These are phyloP conservation scores for Amborella trichopoda DNA, from an alignment of 164 flowering plant species.

Conservation along the genomic window DNA sequence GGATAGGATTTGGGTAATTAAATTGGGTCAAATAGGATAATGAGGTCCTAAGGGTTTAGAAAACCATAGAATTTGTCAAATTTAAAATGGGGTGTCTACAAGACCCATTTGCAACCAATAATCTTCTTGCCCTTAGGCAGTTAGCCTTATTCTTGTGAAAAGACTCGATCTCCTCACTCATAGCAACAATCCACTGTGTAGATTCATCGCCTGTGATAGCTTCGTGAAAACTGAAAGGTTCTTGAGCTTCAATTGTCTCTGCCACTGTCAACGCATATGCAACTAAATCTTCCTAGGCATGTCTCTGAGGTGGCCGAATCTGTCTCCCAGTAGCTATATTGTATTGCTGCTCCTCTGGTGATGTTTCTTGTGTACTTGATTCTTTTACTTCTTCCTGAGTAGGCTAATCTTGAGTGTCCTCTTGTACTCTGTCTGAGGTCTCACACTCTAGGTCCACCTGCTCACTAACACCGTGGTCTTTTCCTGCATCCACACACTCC, in stretches of 20 bases:
- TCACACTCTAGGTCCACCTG: no score
- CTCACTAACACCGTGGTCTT: background rate
- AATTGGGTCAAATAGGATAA: no score
- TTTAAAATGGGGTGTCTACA: no score
- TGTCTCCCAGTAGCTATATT: background rate
- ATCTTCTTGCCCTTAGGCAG: background rate
- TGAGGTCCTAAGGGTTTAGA: no score
- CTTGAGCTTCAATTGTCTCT: background rate
- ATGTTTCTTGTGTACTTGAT: no score
- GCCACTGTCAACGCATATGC: background rate
- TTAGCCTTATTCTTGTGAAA: constrained; percentile 8
- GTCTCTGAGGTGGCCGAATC: background rate
- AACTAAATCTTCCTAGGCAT: background rate
- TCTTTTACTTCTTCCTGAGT: no score
- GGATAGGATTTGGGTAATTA: no score
- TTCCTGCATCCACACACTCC: background rate
- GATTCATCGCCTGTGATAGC: background rate
- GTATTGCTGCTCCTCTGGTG: background rate
- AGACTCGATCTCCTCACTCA: constrained; percentile 10
- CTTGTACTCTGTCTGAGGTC: no score
- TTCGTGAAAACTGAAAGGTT: background rate
- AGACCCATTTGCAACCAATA: constrained; percentile 10
- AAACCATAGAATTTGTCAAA: no score
- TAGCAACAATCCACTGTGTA: background rate
- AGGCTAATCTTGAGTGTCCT: no score